Evolutionary conservation across 176 grass and related monocot genomes (phyloP), one percentile per base, ranked within the genome.

Genomic region (Bothriochloa decipiens): DNA sequence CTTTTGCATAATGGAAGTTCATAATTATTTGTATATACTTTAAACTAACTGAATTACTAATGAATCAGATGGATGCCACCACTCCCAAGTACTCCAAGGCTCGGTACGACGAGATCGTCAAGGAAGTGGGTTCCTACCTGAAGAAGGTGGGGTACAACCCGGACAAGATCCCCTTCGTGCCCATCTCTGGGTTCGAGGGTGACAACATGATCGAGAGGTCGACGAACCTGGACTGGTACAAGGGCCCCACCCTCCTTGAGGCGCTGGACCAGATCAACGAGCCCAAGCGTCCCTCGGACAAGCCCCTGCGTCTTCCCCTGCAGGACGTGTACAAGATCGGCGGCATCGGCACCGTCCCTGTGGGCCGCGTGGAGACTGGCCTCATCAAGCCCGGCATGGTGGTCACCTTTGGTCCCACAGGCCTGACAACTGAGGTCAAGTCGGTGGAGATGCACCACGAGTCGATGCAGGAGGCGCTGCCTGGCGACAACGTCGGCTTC

Each of bases 151-250:
- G 55, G 22, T 60, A 60, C 55, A 60, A 60, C 55, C 55, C 55
- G 22, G 55, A 60, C 55, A 60, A 60, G 55, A 23, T 60, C 22
- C 55, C 55, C 55, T 23, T 60, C 22, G 55, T 60, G 55, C 55
- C 55, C 55, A 60, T 60, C 55, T 60, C 55, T 60, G 55, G 55
- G 22, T 60, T 60, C 22, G 55, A 60, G 55, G 55, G 55, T 60
- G 55, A 60, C 55, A 60, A 60, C 22, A 60, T 60, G 55, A 60
- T 60, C 55, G 55, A 60, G 55, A 60, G 55, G 55, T 60, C 55
- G 22, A 60, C 55, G 55, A 60, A 60, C 55, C 22, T 60, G 55
- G 55, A 60, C 55, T 60, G 55, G 55, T 60, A 60, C 55, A 60
- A 60, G 55, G 55, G 55, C 55, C 55, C 55, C 55, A 60, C 55